A percentile compares a stretch with the other conserved stretches of the same genome.
These are phyloP conservation scores for Rhazya stricta DNA, from an alignment of 257 asterid genomes.

Conservation along the genomic window DNA sequence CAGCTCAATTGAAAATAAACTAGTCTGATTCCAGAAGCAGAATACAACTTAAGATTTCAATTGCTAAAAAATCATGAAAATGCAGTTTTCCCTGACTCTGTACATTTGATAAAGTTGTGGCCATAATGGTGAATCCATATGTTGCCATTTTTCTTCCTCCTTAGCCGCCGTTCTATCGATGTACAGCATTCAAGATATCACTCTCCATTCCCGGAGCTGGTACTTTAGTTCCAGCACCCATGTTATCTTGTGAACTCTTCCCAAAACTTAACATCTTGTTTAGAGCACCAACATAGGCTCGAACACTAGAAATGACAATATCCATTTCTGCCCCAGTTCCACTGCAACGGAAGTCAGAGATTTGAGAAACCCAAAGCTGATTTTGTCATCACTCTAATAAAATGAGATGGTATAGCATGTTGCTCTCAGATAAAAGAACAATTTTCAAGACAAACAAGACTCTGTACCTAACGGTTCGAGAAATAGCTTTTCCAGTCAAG, in stretches of 20 bases:
- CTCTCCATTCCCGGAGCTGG: not conserved
- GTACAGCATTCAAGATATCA: slow-evolving; percentile 1
- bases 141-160: too few species aligned
- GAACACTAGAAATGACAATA: slow-evolving; percentile 79
- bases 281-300: slow-evolving; percentile 87
- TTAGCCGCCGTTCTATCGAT: not conserved
- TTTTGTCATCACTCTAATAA: too few species aligned
- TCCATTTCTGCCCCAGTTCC: slow-evolving; percentile 93
- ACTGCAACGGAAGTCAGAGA: slow-evolving; percentile 25
- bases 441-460: not conserved
- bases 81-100: not conserved
- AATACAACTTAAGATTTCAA: too few species aligned
- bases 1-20: too few species aligned
- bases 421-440: not conserved
- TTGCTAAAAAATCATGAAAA: too few species aligned
- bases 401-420: too few species aligned
- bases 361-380: not conserved
- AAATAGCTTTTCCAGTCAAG: slow-evolving; percentile 55
- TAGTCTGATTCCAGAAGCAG: too few species aligned
- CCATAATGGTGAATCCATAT: not conserved
- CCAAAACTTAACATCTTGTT: slow-evolving; percentile 75
- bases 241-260: slow-evolving; percentile 13
- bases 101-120: not conserved
- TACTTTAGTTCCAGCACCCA: not conserved
- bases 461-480: slow-evolving; percentile 79